phyloP scores from a whole-genome alignment of 768 basidiomycete genomes.

The Naganishia randhawae region DNA sequence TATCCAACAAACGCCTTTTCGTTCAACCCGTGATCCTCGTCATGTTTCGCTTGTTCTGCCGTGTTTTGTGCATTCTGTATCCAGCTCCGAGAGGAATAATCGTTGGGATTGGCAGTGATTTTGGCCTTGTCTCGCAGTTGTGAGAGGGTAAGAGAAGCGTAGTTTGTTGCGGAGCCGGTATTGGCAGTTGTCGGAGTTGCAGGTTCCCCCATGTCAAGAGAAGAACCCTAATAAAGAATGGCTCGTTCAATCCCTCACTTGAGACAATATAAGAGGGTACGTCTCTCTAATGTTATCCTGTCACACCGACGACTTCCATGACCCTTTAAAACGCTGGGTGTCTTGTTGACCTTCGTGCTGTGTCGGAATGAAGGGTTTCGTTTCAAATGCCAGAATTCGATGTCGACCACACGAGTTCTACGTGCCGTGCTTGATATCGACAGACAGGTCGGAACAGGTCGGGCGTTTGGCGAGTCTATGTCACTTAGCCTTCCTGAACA shows the following conservation, averaged over 20 bases:
- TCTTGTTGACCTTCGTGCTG: neutral
- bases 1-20: slow-evolving; percentile 32
- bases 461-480: no score
- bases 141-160: slow-evolving; percentile 12
- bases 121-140: slow-evolving; percentile 24
- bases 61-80: slow-evolving; percentile 17
- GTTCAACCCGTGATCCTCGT: slow-evolving; percentile 15
- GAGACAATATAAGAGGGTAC: neutral
- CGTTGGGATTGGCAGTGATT: slow-evolving; percentile 15
- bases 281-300: neutral
- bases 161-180: neutral
- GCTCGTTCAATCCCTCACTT: neutral
- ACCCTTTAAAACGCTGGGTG: neutral
- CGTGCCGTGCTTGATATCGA: neutral
- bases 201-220: neutral
- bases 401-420: neutral
- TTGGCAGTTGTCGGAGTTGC: neutral
- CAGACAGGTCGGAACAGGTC: no score
- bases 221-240: neutral
- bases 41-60: slow-evolving; percentile 25
- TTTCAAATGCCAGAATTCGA: neutral
- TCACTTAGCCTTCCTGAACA: no score
- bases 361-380: neutral
- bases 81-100: slow-evolving; percentile 25
- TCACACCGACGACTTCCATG: neutral